Base-by-base conservation (phyloP, 2,329 filamentous ascomycete species). In the Calcarisporium arbuscula region DNA sequence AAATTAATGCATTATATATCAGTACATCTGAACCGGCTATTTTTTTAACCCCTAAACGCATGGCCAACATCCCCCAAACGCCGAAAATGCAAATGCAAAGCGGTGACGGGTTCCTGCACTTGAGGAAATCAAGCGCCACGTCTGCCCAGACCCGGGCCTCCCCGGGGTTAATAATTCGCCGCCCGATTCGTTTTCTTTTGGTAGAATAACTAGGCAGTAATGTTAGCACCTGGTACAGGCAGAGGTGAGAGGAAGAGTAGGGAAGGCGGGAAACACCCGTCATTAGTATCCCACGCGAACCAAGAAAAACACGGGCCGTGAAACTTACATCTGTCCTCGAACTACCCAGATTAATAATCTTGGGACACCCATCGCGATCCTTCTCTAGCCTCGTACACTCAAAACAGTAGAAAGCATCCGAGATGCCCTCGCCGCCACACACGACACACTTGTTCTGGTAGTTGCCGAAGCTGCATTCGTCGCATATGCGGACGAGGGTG, bases 401-500 rank as follows among this genome's bases (percentile, higher is more conserved):
- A 57, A 96, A 96, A 71, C 92, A 98, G 70, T 98, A 98, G 64
- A 96, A 96, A 32, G 92, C 92, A 60, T 98, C 92, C 21, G 85
- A 92, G 59, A 98, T 98, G 19, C 92, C 92, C 67, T 96, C 92
- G 51, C 92, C 92, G 59, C 92, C 92, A 64, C 92, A 98, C 28
- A 98, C 92, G 49, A 98, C 88, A 60, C 92, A 98, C 65, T 98
- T 98, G 71, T 98, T 98, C 68, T 96, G 92, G 71, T 95, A 98
- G 74, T 98, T 98, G 57, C 92, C 92, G 62, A 98, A 98, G 59
- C 85, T 89, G 73, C 92, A 98, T 68, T 98, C 92, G 70, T 98
- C 92, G 72, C 92, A 98, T 68, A 98, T 96, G 55, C 90, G 87
- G 41, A 94, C 92, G 38, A 96, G 82, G 8, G 92, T 96, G 19